Base-by-base conservation (phyloP, 495 filamentous ascomycete species). In the Hypoxylon cercidicola region DNA sequence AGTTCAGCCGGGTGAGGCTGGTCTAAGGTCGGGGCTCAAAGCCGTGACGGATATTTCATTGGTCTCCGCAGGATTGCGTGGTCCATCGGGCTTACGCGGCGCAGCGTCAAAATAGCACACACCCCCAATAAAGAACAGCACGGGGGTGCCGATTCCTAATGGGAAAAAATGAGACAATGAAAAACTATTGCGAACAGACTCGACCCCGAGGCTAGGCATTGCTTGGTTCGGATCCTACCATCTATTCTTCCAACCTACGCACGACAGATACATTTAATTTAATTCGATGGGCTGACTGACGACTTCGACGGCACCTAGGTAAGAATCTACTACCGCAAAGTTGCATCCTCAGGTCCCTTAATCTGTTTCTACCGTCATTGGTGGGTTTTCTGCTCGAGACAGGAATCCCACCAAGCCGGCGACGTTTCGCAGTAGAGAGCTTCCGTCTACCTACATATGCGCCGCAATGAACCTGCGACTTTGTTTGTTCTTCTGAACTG, bases 391-490 rank as follows among this genome's bases (percentile, higher is more conserved):
- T 32, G 9, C 10, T 32, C 30, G 5, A 18, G 40, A 18, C 13
- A 43, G 7, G 5, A 25, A 25, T 25, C 23, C 23, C 23, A 25
- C 45, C 8, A 9, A 16, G 30, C 39, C 28, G 39, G 19, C 40
- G 8, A 16, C 13, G 58, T 46, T 52, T 60, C 41, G 58, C 41
- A 39, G 28, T 35, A 37, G 56, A 39, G 16, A 32, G 30, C 30
- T 32, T 32, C 30, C 30, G 25, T 16, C 15, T 35, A 21, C 2
- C 4, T 19, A 21, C 1, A 19, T 7, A 10, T 10, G 37, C 45
- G 4, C n/a, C 18, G 56, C 46, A 60, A 60, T 60, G 56, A 51
- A 60, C 16, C 3, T 51, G 56, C 47, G 46, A 60, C 56, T 34
- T 13, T 20, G 15, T 20, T 13, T 37, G 34, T 10, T 37, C 23